Base-by-base conservation (phyloP, 2,329 filamentous ascomycete species). In the Xylariaceae sp. region DNA sequence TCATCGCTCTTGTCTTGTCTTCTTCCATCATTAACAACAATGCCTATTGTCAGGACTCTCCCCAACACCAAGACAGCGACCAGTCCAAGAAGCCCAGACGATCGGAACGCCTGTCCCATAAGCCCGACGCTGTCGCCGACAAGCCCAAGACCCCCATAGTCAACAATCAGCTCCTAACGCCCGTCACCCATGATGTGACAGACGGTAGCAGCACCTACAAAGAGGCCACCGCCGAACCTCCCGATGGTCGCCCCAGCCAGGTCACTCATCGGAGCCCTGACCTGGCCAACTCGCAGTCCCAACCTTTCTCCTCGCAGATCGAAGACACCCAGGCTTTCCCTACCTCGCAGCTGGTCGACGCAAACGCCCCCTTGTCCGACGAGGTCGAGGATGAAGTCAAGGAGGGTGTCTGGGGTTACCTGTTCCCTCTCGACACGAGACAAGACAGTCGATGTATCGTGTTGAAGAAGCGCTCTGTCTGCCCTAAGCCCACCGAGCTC, bases 331-430 rank as follows among this genome's bases (percentile, higher is more conserved):
- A 78, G 65, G 78, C 78, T 69, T 86, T 91, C 49, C 73, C 70
- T 59, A 73, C 69, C 62, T 92, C 90, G 6, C 94, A 99, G 75
- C 89, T 88, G 69, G 76, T 90, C 44, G 87, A 90, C 65, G 86
- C 88, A 2, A 84, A 90, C 34, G 78, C 84, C 60, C 82, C 84
- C 30, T 82, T 93, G 51, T 87, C 87, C 9, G 89, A 92, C 64
- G 91, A 96, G 58, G 89, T 95, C 3, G 84, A 92, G 63, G 89
- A 96, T 71, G 92, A 96, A 75, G 84, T 79, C 62, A 81, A 84
- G 51, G 89, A 96, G 72, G 91, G 91, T 7, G 91, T 97, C 1
- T 99, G 94, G 94, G 95, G 95, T 10, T 99, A 97, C 69, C 79
- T 99, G 4, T 84, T 96, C 56, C 91, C 93, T 1, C 77, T 96